Conservation (phyloP, 2,329 filamentous ascomycete genomes). For the Trichoderma endophyticum region DNA sequence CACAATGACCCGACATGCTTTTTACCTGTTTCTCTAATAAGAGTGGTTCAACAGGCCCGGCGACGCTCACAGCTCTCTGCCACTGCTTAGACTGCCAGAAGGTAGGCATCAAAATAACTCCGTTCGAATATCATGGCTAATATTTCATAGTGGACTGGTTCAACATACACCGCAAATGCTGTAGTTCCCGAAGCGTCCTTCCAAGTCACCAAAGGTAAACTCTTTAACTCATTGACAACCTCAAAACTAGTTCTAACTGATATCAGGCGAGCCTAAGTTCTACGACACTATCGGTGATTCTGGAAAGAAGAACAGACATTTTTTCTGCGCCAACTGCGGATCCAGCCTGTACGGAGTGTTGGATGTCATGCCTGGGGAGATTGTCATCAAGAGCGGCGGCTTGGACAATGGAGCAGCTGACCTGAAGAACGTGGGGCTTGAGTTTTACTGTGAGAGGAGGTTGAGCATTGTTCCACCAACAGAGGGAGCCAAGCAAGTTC, state of each 20-base stretch:
- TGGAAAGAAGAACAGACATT: slow-evolving; percentile 55
- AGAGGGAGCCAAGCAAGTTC: slow-evolving; percentile 29
- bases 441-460: slow-evolving; percentile 53
- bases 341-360: slow-evolving; percentile 50
- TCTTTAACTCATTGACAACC: neutral
- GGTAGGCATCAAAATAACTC: slow-evolving; percentile 28
- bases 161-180: slow-evolving; percentile 54
- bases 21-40: neutral
- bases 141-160: slow-evolving; percentile 43
- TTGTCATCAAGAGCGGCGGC: slow-evolving; percentile 49
- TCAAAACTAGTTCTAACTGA: neutral
- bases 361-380: slow-evolving; percentile 50
- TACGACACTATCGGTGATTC: slow-evolving; percentile 47
- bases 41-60: slow-evolving; percentile 34
- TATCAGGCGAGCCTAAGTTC: slow-evolving; percentile 42
- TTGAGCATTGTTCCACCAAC: slow-evolving; percentile 41
- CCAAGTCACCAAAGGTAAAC: slow-evolving; percentile 46
- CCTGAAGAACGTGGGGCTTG: slow-evolving; percentile 44
- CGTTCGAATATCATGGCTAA: neutral
- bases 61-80: slow-evolving; percentile 45
- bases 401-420: slow-evolving; percentile 47
- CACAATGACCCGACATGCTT: neutral
- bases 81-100: slow-evolving; percentile 55
- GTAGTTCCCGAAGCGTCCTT: slow-evolving; percentile 47
- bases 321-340: slow-evolving; percentile 53